Evolutionary conservation across 2,329 filamentous ascomycete genomes (phyloP).

Genomic region (Botrytis paeoniae): DNA sequence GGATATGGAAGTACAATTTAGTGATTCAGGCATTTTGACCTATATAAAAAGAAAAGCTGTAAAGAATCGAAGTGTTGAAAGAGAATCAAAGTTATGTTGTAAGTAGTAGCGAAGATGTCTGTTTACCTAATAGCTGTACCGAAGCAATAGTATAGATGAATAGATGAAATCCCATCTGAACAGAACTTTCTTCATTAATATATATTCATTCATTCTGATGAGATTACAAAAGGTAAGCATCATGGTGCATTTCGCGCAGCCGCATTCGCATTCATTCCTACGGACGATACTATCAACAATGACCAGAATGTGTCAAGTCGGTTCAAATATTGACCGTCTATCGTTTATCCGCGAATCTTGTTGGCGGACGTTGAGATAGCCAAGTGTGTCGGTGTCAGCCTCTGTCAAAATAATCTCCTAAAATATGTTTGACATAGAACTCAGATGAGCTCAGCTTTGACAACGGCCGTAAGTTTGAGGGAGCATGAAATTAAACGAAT

Average conservation of each 20-base stretch:
- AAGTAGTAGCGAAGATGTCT: background rate
- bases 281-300: background rate
- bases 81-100: background rate
- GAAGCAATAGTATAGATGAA: background rate
- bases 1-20: slow-evolving; percentile 30
- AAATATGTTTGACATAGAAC: background rate
- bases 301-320: background rate
- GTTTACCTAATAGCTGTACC: background rate
- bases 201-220: background rate
- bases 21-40: background rate
- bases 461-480: background rate
- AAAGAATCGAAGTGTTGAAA: background rate
- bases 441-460: background rate
- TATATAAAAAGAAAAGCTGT: background rate
- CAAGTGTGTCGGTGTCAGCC: background rate
- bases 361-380: background rate
- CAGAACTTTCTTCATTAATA: background rate
- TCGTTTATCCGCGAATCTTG: background rate
- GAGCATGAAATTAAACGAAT: background rate
- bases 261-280: background rate
- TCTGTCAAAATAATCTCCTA: background rate
- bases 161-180: background rate
- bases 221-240: background rate
- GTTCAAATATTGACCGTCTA: background rate
- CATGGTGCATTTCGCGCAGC: background rate